Percentiles rank a stretch among this genome's conserved stretches.
phyloP scores from a whole-genome alignment of 176 grass and related monocot genomes.

The Tillandsia leiboldiana region DNA sequence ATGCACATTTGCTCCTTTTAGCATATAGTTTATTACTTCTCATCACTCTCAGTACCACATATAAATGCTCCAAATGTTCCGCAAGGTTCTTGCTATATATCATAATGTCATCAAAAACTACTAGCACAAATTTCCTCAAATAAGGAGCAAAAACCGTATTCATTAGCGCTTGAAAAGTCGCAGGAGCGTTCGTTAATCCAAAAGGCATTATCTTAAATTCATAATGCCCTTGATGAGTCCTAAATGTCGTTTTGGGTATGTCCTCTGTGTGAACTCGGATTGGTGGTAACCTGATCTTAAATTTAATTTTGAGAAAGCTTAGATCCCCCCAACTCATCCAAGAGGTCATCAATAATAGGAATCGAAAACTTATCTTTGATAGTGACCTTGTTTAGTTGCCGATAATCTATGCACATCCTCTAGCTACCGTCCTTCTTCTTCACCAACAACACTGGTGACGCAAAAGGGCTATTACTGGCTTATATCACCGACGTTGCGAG shows the following conservation, averaged over 20 bases:
- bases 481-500: too few species aligned
- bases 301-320: background rate
- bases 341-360: background rate
- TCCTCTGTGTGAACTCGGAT: background rate
- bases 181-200: background rate
- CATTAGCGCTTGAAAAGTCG: background rate
- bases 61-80: too few species aligned
- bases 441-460: too few species aligned
- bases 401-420: background rate
- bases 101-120: slow-evolving; percentile 8
- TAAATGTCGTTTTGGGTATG: background rate
- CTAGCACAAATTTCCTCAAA: background rate
- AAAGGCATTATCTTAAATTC: background rate
- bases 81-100: background rate
- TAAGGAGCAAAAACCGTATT: background rate
- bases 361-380: background rate
- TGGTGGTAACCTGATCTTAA: background rate
- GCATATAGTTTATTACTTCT: too few species aligned
- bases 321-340: background rate
- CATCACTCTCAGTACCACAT: too few species aligned
- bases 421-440: background rate
- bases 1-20: too few species aligned
- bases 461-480: too few species aligned
- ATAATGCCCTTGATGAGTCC: background rate
- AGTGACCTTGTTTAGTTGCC: background rate